Evolutionary conservation across 148 eudicot genomes (phyloP).

Genomic region (Gaultheria prostrata): DNA sequence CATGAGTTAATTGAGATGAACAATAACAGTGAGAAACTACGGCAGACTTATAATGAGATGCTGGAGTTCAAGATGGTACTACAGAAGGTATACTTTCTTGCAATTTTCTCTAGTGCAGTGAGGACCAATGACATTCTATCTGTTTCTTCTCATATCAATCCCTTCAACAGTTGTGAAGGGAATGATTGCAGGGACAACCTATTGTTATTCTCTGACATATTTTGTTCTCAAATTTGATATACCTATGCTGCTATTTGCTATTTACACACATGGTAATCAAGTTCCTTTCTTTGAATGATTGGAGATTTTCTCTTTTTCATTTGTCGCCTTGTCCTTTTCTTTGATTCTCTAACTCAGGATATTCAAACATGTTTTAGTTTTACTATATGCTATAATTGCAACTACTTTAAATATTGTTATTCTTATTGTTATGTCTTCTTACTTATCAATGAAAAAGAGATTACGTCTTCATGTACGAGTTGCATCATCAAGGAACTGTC

Average conservation of each 20-base stretch:
- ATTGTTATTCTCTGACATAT: neutral
- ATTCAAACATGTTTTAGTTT: neutral
- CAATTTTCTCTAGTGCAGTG: neutral
- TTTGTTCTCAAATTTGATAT: neutral
- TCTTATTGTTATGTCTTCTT: neutral
- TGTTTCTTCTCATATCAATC: conserved; percentile 1
- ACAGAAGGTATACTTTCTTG: conserved; percentile 62
- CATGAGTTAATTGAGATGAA: conserved; percentile 93
- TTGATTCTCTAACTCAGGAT: neutral
- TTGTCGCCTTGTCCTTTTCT: neutral
- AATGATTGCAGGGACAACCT: conserved; percentile 11
- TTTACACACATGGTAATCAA: neutral
- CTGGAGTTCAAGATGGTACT: conserved; percentile 93
- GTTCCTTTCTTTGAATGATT: neutral
- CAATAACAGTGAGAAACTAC: conserved; percentile 78
- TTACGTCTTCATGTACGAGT: neutral
- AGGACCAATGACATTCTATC: neutral
- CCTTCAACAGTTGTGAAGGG: neutral
- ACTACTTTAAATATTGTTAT: neutral
- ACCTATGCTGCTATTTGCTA: neutral
- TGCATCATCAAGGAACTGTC: conserved; percentile 6
- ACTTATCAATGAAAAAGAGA: too few relatives aligned
- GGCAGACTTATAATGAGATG: conserved; percentile 80
- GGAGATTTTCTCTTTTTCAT: conserved; percentile 1
- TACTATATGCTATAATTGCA: neutral